phyloP scores from a whole-genome alignment of 495 filamentous ascomycete species.

The Aspergillus sclerotioniger region DNA sequence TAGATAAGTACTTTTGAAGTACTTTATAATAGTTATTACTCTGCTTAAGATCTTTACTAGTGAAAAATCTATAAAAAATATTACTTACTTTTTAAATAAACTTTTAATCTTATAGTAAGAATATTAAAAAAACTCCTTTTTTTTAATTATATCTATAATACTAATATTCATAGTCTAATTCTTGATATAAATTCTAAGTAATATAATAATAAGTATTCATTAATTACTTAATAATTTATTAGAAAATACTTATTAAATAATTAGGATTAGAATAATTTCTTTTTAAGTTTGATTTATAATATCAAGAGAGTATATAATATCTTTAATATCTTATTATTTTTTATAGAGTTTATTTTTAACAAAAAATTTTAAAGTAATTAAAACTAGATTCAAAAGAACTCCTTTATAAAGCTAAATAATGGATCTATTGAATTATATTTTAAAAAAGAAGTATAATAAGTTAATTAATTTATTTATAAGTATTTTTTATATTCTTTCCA shows the following conservation, averaged over 20 bases:
- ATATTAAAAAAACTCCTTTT: slow-evolving; percentile 7
- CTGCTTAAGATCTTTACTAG: neutral
- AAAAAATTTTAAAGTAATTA: slow-evolving; percentile 4
- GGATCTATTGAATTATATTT: slow-evolving; percentile 5
- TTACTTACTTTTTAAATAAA: slow-evolving; percentile 10
- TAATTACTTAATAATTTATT: slow-evolving; percentile 3
- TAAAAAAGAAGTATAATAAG: slow-evolving; percentile 10
- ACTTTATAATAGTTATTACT: slow-evolving; percentile 7
- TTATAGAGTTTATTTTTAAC: slow-evolving; percentile 7
- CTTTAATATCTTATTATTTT: slow-evolving; percentile 9
- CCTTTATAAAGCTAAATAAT: slow-evolving; percentile 12
- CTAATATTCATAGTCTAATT: no score
- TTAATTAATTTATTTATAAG: slow-evolving; percentile 6
- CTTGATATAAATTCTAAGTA: no score
- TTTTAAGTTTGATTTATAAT: slow-evolving; percentile 5
- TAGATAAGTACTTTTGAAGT: slow-evolving; percentile 8
- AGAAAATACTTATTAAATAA: slow-evolving; percentile 4
- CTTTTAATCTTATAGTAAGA: no score
- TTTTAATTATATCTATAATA: slow-evolving; percentile 9
- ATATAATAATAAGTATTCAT: slow-evolving; percentile 9
- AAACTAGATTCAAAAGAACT: slow-evolving; percentile 1
- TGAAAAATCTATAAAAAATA: neutral
- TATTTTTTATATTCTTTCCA: no score
- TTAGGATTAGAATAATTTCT: slow-evolving; percentile 9
- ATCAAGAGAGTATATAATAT: slow-evolving; percentile 1